Base-by-base conservation (phyloP, 2,329 filamentous ascomycete genomes). In the Epichloe gansuensis region DNA sequence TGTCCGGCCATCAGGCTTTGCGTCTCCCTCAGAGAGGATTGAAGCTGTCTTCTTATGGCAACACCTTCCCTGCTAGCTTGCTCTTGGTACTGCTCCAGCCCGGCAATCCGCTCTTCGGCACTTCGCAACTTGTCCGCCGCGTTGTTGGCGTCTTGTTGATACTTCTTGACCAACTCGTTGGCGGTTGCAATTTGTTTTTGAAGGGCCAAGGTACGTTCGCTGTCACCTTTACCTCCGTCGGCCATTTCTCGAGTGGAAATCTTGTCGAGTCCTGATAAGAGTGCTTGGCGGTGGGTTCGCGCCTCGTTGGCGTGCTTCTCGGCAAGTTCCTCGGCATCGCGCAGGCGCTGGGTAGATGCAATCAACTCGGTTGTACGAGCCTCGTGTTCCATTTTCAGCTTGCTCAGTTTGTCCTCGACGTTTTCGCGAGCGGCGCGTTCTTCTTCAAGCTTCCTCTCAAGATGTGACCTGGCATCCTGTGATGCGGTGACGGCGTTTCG, bases 81-180 rank as follows among this genome's bases (percentile, higher is more conserved):
- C 64, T 98, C 93, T 69, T 98, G 93, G 66, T 97, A 97, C 31
- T 89, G 88, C 67, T 98, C 93, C 3, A 98, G 77, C 6, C 93
- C 93, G 5, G 93, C 94, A 65, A 98, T 97, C 42, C 93, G 84
- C 71, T 97, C 94, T 69, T 98, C 94, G 3, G 93, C 93, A 53
- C 85, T 85, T 50, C 93, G 85, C 50, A 98, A 75, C 65, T 90
- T 94, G 63, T 96, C 89, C 0, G 89, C 85, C 3, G 90, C 89
- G 27, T 76, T 71, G 65, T 98, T 89, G 1, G 90, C 91, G 54
- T 94, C 90, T 55, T 84, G 77, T 66, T 96, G 89, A 60, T 95
- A 95, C 62, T 89, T 89, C 66, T 85, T 87, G 31, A 90, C 89
- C 64, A 97, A 72, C 2, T 75, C 76, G 60, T 88, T 94, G 15